Percentiles rank a stretch among this genome's conserved stretches.
Conservation (phyloP, 371 early-diverging fungal genomes). For the Mucor velutinosus region DNA sequence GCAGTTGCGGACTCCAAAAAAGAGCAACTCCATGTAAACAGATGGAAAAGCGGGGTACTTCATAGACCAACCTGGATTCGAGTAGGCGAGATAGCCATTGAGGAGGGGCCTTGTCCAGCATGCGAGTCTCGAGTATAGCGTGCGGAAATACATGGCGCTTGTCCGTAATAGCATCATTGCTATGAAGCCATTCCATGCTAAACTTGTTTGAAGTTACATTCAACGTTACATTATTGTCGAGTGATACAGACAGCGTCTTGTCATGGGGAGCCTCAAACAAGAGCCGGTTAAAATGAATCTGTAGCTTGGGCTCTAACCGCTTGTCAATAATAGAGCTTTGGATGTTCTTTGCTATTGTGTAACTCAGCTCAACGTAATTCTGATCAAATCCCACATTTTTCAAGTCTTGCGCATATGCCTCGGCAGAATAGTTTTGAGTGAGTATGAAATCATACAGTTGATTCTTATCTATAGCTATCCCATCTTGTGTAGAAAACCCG, state of each 20-base stretch:
- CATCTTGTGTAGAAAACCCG: background rate
- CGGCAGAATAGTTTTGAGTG: constrained; percentile 74
- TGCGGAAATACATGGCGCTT: constrained; percentile 58
- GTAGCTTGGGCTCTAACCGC: constrained; percentile 81
- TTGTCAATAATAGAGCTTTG: constrained; percentile 77
- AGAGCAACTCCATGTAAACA: constrained; percentile 93
- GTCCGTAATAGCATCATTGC: background rate
- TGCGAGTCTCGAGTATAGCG: constrained; percentile 97
- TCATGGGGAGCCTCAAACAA: constrained; percentile 99
- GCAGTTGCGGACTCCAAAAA: constrained; percentile 75
- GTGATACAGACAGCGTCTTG: constrained; percentile 92
- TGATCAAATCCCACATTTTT: constrained; percentile 67
- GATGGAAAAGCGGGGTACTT: constrained; percentile 95
- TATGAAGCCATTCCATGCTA: constrained; percentile 79
- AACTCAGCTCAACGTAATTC: constrained; percentile 75
- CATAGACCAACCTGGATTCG: constrained; percentile 84
- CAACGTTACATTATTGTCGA: constrained; percentile 98
- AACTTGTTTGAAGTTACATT: constrained; percentile 95
- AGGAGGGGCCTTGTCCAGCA: constrained; percentile 79
- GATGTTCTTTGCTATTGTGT: constrained; percentile 77
- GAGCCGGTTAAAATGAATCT: constrained; percentile 96
- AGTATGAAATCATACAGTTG: constrained; percentile 81
- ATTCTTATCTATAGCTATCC: constrained; percentile 75
- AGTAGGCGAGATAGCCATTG: constrained; percentile 65
- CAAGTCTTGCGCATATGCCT: constrained; percentile 73